Percentiles rank a stretch among this genome's conserved stretches.
Conservation (phyloP, 2,329 filamentous ascomycete species). For the Sarocladium strictum region DNA sequence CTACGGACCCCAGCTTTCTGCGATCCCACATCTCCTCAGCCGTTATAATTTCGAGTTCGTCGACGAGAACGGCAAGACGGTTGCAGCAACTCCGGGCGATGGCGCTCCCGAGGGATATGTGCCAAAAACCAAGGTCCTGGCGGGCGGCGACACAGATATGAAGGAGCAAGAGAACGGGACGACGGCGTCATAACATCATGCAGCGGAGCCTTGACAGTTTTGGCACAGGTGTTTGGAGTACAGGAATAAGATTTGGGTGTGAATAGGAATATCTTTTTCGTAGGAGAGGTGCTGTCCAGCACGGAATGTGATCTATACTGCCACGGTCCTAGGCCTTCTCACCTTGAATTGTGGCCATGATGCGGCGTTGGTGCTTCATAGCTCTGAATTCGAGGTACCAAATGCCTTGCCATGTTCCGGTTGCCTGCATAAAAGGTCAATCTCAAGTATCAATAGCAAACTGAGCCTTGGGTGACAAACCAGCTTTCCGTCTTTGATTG, state of each 20-base stretch:
- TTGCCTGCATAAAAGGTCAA: slow-evolving; percentile 34
- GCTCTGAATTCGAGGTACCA: slow-evolving; percentile 91
- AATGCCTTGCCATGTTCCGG: slow-evolving; percentile 77
- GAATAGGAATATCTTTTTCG: slow-evolving; percentile 12
- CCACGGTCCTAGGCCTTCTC: slow-evolving; percentile 49
- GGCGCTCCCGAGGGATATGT: slow-evolving; percentile 51
- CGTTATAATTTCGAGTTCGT: slow-evolving; percentile 98
- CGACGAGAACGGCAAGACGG: slow-evolving; percentile 84
- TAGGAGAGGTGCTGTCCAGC: not conserved
- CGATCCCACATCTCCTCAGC: slow-evolving; percentile 90
- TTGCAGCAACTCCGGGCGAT: slow-evolving; percentile 74
- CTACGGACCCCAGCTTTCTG: slow-evolving; percentile 92
- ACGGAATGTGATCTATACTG: not conserved
- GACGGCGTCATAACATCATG: slow-evolving; percentile 13
- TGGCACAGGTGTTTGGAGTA: slow-evolving; percentile 31
- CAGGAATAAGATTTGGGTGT: not conserved
- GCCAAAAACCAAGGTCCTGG: slow-evolving; percentile 61
- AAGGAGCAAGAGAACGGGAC: slow-evolving; percentile 39
- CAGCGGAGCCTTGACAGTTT: slow-evolving; percentile 19
- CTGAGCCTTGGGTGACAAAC: slow-evolving; percentile 31
- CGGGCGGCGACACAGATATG: slow-evolving; percentile 57
- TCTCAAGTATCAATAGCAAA: not conserved
- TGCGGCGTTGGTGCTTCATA: slow-evolving; percentile 67
- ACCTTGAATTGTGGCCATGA: slow-evolving; percentile 92
- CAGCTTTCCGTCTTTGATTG: slow-evolving; percentile 80